Evolutionary conservation across 2,329 filamentous ascomycete species (phyloP), one percentile per base, ranked within the genome.

Genomic region (Pyrenophora graminea): DNA sequence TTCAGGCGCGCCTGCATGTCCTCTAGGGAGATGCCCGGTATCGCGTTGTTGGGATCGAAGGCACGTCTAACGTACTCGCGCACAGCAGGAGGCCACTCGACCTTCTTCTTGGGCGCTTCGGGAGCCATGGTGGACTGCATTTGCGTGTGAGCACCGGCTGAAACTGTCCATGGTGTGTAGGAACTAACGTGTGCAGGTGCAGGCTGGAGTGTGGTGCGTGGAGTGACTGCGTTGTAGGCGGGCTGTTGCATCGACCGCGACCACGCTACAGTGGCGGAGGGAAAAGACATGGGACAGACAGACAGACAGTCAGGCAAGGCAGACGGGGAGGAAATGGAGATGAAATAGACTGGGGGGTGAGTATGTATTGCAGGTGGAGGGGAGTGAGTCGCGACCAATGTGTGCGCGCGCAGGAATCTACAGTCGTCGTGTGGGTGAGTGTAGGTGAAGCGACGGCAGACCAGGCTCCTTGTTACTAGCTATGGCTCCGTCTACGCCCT

Each of bases 1-100:
- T 93, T 96, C 58, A 99, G 79, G 69, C 91, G 95, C 53, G 80
- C 79, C 73, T 96, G 89, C 80, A 97, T 88, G 50, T 96, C 91
- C 45, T 80, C 66, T 43, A 62, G 62, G n/a, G 67, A 68, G 50
- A 81, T 76, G 50, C 72, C 76, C 12, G 69, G 55, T 34, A 79
- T 72, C 32, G 65, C 62, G 69, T 91, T 89, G 51, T 85, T 83
- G 21, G 85, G 83, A 43, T 89, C 85, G 71, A 97, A 97, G 21
- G 91, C 92, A 67, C 91, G 86, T 67, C 91, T 88, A 27, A 97
- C 93, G 76, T 97, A 97, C 60, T 82, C 80, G 63, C 91, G 89
- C 53, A 97, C 90, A n/a, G 87, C 84, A 37, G 84, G 79, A 27
- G 91, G 87, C 87, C 91, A 97, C 63, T 88, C 85, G 64, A 88